A percentile compares a stretch with the other conserved stretches of the same genome.
phyloP scores from a whole-genome alignment of 768 basidiomycete genomes.

The Phanerodontia chrysosporium region DNA sequence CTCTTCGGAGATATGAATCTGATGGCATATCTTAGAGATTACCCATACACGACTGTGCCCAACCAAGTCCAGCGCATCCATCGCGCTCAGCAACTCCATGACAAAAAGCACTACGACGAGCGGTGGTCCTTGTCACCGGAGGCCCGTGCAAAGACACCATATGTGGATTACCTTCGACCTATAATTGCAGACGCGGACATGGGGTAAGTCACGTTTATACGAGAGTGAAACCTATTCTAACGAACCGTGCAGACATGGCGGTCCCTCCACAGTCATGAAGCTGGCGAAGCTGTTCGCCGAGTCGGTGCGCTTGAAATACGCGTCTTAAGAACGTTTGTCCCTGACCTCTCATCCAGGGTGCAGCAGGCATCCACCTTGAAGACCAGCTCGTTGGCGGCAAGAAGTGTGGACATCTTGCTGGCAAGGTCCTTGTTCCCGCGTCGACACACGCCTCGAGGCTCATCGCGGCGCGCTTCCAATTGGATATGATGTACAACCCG shows the following conservation, averaged over 20 bases:
- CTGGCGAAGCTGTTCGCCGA: constrained; percentile 93
- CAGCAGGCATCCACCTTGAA: constrained; percentile 87
- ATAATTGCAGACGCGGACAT: constrained; percentile 96
- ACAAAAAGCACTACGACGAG: constrained; percentile 90
- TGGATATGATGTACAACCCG: constrained; percentile 84
- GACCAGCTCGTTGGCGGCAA: constrained; percentile 95
- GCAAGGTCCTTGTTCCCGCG: constrained; percentile 90
- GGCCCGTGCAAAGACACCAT: constrained; percentile 65
- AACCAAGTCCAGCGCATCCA: constrained; percentile 92
- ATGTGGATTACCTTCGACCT: constrained; percentile 84
- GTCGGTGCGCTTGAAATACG: constrained; percentile 43
- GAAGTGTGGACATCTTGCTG: constrained; percentile 90
- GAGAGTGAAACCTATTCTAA: background rate
- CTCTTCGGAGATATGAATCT: background rate
- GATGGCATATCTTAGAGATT: constrained; percentile 54
- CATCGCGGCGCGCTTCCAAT: constrained; percentile 82
- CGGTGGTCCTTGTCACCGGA: constrained; percentile 63
- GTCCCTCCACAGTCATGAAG: constrained; percentile 92
- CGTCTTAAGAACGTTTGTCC: no score
- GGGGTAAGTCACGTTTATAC: constrained; percentile 49
- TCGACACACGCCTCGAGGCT: constrained; percentile 84
- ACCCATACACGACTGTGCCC: constrained; percentile 94
- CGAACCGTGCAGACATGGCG: constrained; percentile 65
- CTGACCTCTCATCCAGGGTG: no score
- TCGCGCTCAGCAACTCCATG: constrained; percentile 89